Evolutionary conservation across 2,329 filamentous ascomycete genomes (phyloP).

Genomic region (Colletotrichum gigasporum): DNA sequence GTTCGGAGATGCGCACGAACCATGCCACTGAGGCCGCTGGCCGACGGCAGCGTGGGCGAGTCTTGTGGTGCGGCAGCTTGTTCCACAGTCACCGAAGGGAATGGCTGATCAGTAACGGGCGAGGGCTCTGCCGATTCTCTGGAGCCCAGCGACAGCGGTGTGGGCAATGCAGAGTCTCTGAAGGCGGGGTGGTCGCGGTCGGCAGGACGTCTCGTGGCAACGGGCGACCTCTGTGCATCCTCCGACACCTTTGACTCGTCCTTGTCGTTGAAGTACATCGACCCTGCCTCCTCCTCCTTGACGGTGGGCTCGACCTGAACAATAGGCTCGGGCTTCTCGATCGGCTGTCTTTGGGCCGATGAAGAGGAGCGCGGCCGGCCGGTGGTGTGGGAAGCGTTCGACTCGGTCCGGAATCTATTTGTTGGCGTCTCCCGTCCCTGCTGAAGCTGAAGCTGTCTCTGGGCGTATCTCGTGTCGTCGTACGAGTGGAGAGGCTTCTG

Average conservation of each 20-base stretch:
- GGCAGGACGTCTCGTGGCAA: slow-evolving; percentile 56
- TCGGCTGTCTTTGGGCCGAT: slow-evolving; percentile 47
- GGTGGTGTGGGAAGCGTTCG: slow-evolving; percentile 50
- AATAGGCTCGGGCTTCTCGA: slow-evolving; percentile 44
- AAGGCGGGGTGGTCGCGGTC: slow-evolving; percentile 66
- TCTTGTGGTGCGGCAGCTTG: slow-evolving; percentile 57
- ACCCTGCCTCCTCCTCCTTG: slow-evolving; percentile 43
- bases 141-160: slow-evolving; percentile 49
- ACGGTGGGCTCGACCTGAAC: slow-evolving; percentile 41
- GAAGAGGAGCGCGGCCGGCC: slow-evolving; percentile 59
- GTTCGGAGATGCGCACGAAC: slow-evolving; percentile 85
- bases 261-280: slow-evolving; percentile 57
- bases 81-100: slow-evolving; percentile 32
- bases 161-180: slow-evolving; percentile 54
- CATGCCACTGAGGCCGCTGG: slow-evolving; percentile 78
- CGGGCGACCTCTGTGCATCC: slow-evolving; percentile 41
- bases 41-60: slow-evolving; percentile 82
- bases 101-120: slow-evolving; percentile 36
- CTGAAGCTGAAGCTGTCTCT: slow-evolving; percentile 84
- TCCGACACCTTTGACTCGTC: too few species aligned
- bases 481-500: slow-evolving; percentile 80
- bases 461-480: slow-evolving; percentile 85
- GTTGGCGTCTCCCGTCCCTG: slow-evolving; percentile 74
- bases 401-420: slow-evolving; percentile 55
- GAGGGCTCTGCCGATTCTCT: slow-evolving; percentile 42